Evolutionary conservation across 495 filamentous ascomycete species (phyloP), one percentile per base, ranked within the genome.

Genomic region (Hyaloscypha hepaticicola): DNA sequence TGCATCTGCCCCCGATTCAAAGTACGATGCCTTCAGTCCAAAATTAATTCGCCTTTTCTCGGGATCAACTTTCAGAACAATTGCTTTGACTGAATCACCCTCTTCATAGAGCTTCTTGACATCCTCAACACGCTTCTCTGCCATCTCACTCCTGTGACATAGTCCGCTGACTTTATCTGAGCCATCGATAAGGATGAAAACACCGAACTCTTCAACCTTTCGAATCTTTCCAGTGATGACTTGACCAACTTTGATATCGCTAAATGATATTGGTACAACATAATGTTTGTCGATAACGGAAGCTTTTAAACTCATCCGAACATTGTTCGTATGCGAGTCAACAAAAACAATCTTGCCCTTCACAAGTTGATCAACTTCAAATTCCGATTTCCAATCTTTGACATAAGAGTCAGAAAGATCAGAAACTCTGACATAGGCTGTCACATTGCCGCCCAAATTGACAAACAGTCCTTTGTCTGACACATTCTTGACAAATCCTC

Each of bases 361-460:
- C 28, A 99, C 90, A 21, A 99, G 80, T 74, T 97, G 92, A 70
- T 92, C 91, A 34, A 90, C 76, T 66, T 94, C 84, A 77, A 92
- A 97, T 19, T 84, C 76, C n/a, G 88, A 82, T 78, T 96, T 96
- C 95, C 95, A 99, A 55, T 97, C 91, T 75, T 97, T 98, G 69
- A 98, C 79, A 72, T 85, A 98, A 4, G 83, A 83, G 72, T 99
- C 94, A 0, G 93, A 96, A 21, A 98, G 85, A 71, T 97, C 92
- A 12, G 88, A 88, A 55, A 98, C 85, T 65, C 87, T 86, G 29
- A 94, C 86, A 73, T 90, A 90, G 4, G 88, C 94, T 31, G 86
- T 90, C n/a, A 97, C 78, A 63, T 88, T 85, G 27, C 87, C 86
- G 28, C 91, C 91, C 5, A 99, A 78, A 53, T 85, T 78, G 33